Percentiles rank a stretch among this genome's conserved stretches.
Conservation (phyloP, 768 basidiomycete genomes). For the Kwoniella dejecticola region DNA sequence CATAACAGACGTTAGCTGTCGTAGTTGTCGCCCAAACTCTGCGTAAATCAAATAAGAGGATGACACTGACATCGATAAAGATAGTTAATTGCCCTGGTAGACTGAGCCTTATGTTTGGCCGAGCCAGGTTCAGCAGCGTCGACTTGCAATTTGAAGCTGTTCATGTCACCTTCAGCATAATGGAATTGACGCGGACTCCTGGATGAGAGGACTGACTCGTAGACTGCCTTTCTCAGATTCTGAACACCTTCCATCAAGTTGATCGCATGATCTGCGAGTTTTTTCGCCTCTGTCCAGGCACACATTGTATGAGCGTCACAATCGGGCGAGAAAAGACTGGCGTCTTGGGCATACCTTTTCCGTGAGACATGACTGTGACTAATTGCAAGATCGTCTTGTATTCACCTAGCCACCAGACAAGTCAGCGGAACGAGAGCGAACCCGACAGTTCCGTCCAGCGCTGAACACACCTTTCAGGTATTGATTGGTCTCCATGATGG, state of each 20-base stretch:
- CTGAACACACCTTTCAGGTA: slow-evolving; percentile 72
- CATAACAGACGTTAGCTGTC: too few relatives aligned
- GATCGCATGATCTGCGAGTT: slow-evolving; percentile 80
- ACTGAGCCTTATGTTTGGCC: slow-evolving; percentile 72
- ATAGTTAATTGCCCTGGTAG: slow-evolving; percentile 82
- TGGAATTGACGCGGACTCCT: neutral
- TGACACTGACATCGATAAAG: slow-evolving; percentile 60
- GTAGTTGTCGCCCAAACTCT: too few relatives aligned
- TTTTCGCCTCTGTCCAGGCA: slow-evolving; percentile 65
- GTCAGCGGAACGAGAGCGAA: slow-evolving; percentile 9
- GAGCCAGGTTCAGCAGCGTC: slow-evolving; percentile 80
- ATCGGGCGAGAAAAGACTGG: neutral
- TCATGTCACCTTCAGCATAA: neutral
- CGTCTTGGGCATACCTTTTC: slow-evolving; percentile 63
- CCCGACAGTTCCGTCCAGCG: neutral
- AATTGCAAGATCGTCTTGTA: slow-evolving; percentile 96
- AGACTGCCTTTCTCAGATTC: slow-evolving; percentile 91
- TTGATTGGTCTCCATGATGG: slow-evolving; percentile 81
- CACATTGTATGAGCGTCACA: neutral
- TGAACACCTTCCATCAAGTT: slow-evolving; percentile 93
- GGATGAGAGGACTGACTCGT: slow-evolving; percentile 66
- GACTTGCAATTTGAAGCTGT: slow-evolving; percentile 85
- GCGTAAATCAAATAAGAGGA: too few relatives aligned
- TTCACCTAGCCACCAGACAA: slow-evolving; percentile 66
- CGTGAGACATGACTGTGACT: slow-evolving; percentile 85